phyloP scores from a whole-genome alignment of 2,329 filamentous ascomycete species.

The Huntiella abstrusa region DNA sequence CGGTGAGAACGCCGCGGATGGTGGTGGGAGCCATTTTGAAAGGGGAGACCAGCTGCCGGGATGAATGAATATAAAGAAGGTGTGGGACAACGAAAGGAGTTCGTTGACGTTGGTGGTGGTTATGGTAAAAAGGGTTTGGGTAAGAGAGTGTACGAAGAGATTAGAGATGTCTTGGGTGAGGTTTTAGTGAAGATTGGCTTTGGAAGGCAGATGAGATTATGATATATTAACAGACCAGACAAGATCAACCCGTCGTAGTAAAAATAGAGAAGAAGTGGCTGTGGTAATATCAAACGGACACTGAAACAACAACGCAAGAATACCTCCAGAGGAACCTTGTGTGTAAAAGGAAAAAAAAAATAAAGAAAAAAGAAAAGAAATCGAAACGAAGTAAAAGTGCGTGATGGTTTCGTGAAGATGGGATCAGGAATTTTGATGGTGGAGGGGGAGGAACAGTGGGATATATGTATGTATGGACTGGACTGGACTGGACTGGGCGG shows the following conservation, averaged over 20 bases:
- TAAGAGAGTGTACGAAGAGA: neutral
- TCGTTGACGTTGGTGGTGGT: neutral
- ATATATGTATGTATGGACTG: neutral
- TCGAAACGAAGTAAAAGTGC: conserved; percentile 4
- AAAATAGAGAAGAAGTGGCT: too few species aligned
- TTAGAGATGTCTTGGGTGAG: too few species aligned
- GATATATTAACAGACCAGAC: too few species aligned
- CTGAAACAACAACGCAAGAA: neutral
- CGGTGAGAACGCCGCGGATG: conserved; percentile 13
- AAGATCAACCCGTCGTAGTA: neutral
- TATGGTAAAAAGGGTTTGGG: neutral
- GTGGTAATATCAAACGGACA: neutral
- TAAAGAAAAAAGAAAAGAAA: conserved; percentile 5
- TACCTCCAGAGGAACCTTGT: conserved; percentile 1
- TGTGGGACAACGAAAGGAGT: neutral
- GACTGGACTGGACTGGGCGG: neutral
- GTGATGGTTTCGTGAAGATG: neutral
- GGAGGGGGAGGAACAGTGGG: neutral
- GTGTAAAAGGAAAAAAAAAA: conserved; percentile 2
- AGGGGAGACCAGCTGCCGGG: neutral
- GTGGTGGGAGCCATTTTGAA: neutral
- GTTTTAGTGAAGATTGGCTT: too few species aligned
- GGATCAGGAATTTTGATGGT: neutral
- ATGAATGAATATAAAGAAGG: neutral
- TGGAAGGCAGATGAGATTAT: too few species aligned